Percentiles rank a stretch among this genome's conserved stretches.
These are phyloP conservation scores for Diutina neorugosa DNA, from an alignment of 1,139 yeast species.

Conservation along the genomic window DNA sequence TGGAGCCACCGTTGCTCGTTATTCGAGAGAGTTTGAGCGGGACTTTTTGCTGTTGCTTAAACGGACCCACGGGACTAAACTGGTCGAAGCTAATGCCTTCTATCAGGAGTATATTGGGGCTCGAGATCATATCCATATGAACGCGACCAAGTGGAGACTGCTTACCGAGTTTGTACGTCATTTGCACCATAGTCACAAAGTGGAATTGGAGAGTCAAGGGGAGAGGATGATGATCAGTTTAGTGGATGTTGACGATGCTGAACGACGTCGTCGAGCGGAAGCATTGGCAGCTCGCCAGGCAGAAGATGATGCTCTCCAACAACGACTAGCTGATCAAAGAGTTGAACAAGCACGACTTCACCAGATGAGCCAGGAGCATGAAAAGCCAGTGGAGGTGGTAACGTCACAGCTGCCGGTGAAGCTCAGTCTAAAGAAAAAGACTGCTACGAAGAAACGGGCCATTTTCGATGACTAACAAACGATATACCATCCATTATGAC, in stretches of 20 bases:
- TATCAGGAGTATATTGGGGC: constrained; percentile 81
- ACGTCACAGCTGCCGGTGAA: neutral
- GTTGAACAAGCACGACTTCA: neutral
- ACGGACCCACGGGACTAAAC: constrained; percentile 70
- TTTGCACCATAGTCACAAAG: constrained; percentile 48
- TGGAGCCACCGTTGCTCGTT: constrained; percentile 37
- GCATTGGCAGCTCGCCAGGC: neutral
- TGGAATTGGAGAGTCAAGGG: constrained; percentile 34
- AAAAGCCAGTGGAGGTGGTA: neutral
- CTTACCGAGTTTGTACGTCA: constrained; percentile 60
- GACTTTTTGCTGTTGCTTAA: constrained; percentile 58
- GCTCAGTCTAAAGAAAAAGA: neutral
- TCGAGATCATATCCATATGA: constrained; percentile 79
- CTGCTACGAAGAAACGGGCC: neutral
- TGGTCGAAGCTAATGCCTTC: constrained; percentile 68
- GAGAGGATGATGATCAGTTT: constrained; percentile 10
- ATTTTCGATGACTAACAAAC: neutral
- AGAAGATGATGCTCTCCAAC: neutral
- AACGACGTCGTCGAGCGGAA: neutral
- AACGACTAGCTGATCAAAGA: neutral
- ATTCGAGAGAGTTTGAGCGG: constrained; percentile 43
- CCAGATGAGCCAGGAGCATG: neutral
- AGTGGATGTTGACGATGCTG: neutral
- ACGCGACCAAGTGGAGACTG: constrained; percentile 72
- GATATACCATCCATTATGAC: too few relatives aligned